A percentile compares a stretch with the other conserved stretches of the same genome.
Conservation (phyloP, 2,329 filamentous ascomycete species). For the Aspergillus cejpii region DNA sequence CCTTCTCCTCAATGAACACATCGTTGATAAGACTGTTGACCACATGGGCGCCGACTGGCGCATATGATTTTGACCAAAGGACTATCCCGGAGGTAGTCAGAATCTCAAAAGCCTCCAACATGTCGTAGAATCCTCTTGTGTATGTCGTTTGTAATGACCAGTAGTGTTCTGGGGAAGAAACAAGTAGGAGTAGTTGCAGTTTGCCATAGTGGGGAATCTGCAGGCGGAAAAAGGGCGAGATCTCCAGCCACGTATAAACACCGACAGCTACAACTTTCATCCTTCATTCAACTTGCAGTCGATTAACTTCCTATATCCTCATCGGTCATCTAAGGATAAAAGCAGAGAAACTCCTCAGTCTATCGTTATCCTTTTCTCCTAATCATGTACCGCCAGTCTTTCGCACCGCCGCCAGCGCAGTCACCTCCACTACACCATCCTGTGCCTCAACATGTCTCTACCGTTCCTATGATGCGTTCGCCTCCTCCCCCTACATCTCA, state of each 20-base stretch:
- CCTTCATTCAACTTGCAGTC: too few species aligned
- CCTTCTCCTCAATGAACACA: slow-evolving; percentile 94
- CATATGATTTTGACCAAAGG: slow-evolving; percentile 86
- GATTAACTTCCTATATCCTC: slow-evolving; percentile 9
- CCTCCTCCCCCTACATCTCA: slow-evolving; percentile 74
- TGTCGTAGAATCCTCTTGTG: slow-evolving; percentile 34
- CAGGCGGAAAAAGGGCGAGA: slow-evolving; percentile 17
- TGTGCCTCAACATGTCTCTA: slow-evolving; percentile 96
- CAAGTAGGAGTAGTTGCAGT: slow-evolving; percentile 4
- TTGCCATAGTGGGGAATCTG: slow-evolving; percentile 16
- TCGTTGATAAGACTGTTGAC: slow-evolving; percentile 94
- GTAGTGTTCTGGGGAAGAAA: slow-evolving; percentile 2
- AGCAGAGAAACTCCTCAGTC: slow-evolving; percentile 3
- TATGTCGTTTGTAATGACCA: not conserved
- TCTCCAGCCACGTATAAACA: slow-evolving; percentile 33
- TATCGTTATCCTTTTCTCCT: slow-evolving; percentile 9
- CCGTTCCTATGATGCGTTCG: slow-evolving; percentile 91
- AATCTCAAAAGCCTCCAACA: slow-evolving; percentile 97
- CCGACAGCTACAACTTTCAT: too few species aligned
- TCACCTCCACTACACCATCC: slow-evolving; percentile 95
- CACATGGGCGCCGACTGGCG: slow-evolving; percentile 68
- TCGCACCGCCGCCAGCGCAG: slow-evolving; percentile 65
- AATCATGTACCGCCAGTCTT: slow-evolving; percentile 75
- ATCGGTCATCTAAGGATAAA: slow-evolving; percentile 7
- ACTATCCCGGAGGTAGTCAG: slow-evolving; percentile 93